Conservation (phyloP, 176 grass and related monocot species). For the Typha latifolia region DNA sequence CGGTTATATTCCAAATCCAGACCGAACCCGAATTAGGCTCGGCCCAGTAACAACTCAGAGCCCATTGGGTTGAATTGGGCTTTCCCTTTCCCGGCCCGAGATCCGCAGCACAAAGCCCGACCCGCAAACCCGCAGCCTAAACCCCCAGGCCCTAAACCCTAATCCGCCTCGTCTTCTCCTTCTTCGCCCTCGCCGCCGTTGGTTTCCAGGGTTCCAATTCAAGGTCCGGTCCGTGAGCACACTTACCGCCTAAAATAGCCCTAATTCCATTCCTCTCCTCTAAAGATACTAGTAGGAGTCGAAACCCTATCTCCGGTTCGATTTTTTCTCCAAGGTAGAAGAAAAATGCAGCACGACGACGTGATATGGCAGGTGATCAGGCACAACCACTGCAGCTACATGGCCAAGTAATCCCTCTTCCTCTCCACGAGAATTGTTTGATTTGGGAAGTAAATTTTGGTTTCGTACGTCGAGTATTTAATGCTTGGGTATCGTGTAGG, state of each 20-base stretch:
- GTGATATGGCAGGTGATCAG: constrained; percentile 93
- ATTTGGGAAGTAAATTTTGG: not conserved
- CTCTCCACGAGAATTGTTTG: not conserved
- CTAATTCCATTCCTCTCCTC: not conserved
- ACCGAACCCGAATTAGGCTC: too few species aligned
- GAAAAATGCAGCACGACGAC: constrained; percentile 38
- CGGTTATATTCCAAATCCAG: too few species aligned
- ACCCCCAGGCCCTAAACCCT: too few species aligned
- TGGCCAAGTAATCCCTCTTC: constrained; percentile 46
- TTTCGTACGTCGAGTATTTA: not conserved
- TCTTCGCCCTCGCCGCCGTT: too few species aligned
- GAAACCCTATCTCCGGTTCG: not conserved
- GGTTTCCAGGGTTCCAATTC: too few species aligned
- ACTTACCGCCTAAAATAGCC: not conserved
- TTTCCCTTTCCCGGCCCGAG: too few species aligned
- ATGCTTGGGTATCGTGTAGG: constrained; percentile 18
- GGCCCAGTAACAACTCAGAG: too few species aligned
- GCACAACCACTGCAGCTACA: constrained; percentile 96
- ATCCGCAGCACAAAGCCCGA: too few species aligned
- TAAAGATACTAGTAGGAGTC: not conserved
- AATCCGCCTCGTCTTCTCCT: too few species aligned
- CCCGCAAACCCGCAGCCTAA: too few species aligned
- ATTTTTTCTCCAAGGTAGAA: not conserved
- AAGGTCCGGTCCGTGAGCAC: too few species aligned
- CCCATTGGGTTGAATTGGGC: too few species aligned